phyloP scores from a whole-genome alignment of 805 yeast genomes.

The Saccharomycopsis sp. region DNA sequence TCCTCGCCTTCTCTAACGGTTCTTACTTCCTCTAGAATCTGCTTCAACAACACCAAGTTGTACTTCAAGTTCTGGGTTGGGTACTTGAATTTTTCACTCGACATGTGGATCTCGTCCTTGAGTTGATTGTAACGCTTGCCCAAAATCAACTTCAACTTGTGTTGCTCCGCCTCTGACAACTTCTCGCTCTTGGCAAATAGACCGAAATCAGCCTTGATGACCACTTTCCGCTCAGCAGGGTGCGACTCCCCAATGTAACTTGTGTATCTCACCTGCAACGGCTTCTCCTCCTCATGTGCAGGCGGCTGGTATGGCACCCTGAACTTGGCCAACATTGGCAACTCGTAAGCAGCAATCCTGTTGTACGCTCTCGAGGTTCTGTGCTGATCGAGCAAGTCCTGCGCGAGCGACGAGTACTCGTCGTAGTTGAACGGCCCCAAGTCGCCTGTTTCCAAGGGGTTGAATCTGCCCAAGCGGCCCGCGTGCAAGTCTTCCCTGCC shows the following conservation, averaged over 20 bases:
- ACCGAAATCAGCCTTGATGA: slow-evolving; percentile 35
- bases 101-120: slow-evolving; percentile 52
- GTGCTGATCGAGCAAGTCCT: slow-evolving; percentile 58
- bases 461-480: slow-evolving; percentile 29
- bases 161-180: slow-evolving; percentile 44
- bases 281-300: slow-evolving; percentile 33
- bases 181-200: slow-evolving; percentile 34
- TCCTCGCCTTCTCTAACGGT: slow-evolving; percentile 36
- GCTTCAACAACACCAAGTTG: slow-evolving; percentile 54
- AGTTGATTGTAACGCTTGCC: slow-evolving; percentile 66
- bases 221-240: slow-evolving; percentile 65
- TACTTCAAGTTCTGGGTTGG: slow-evolving; percentile 81
- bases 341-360: slow-evolving; percentile 83
- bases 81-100: slow-evolving; percentile 57
- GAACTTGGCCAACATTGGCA: slow-evolving; percentile 73
- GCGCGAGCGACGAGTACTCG: slow-evolving; percentile 63
- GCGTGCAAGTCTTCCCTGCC: slow-evolving; percentile 29
- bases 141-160: slow-evolving; percentile 70
- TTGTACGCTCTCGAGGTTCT: slow-evolving; percentile 69
- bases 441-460: slow-evolving; percentile 29
- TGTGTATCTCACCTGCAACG: slow-evolving; percentile 61
- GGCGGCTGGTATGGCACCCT: slow-evolving; percentile 58
- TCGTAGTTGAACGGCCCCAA: slow-evolving; percentile 44
- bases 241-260: slow-evolving; percentile 65
- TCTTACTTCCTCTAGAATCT: slow-evolving; percentile 56